Conservation (phyloP, 1,284 basidiomycete species). For the Pyrrhoderma noxium region DNA sequence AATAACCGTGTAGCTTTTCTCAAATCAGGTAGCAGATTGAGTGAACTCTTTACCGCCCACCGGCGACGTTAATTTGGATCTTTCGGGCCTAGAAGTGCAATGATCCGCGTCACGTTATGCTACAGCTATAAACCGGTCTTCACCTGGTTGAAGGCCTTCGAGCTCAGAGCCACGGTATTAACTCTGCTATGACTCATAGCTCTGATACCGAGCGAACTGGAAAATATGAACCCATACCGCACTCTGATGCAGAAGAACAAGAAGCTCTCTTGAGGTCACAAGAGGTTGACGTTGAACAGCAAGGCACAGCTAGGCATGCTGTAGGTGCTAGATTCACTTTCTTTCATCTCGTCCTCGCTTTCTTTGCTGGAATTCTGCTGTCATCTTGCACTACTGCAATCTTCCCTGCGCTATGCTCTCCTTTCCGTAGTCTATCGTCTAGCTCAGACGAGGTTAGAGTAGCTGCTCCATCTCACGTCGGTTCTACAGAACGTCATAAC, state of each 20-base stretch:
- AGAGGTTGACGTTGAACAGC: conserved; percentile 2
- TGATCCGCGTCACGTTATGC: too few species aligned
- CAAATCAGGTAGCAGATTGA: too few species aligned
- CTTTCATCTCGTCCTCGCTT: conserved; percentile 35
- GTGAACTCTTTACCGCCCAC: too few species aligned
- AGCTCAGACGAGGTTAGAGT: conserved; percentile 3
- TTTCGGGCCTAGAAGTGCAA: too few species aligned
- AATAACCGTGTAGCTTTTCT: too few species aligned
- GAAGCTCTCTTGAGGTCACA: conserved; percentile 14
- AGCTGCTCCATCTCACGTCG: conserved; percentile 51
- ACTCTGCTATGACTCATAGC: too few species aligned
- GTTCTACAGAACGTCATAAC: conserved; percentile 59
- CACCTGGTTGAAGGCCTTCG: too few species aligned
- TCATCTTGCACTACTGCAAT: conserved; percentile 36
- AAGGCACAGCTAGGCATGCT: conserved; percentile 18
- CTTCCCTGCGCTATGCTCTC: conserved; percentile 28
- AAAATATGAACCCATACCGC: conserved; percentile 23
- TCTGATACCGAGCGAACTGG: conserved; percentile 23
- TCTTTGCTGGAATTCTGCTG: conserved; percentile 37
- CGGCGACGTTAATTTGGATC: too few species aligned
- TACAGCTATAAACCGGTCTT: too few species aligned
- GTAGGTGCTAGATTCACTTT: conserved; percentile 26
- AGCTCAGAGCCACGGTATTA: too few species aligned
- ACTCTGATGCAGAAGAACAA: conserved; percentile 28
- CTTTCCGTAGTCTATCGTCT: not conserved